These are phyloP conservation scores for Cystobasidiaceae sp. DNA, from an alignment of 1,284 basidiomycete species.

Conservation along the genomic window DNA sequence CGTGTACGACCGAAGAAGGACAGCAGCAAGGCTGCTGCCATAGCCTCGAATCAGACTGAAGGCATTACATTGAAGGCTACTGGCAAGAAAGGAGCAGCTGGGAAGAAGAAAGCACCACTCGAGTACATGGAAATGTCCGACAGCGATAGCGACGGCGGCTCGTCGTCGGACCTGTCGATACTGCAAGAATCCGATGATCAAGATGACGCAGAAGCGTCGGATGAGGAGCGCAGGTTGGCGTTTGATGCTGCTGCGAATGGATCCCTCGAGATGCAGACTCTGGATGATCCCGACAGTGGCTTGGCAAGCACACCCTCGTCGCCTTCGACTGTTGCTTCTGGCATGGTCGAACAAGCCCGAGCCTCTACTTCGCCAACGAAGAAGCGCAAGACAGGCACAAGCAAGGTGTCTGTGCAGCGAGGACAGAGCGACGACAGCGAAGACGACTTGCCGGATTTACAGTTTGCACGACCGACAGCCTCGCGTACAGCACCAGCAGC, in stretches of 20 bases:
- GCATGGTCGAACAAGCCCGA: too few species aligned
- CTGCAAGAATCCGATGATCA: not conserved
- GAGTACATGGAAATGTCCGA: not conserved
- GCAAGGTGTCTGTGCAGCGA: too few species aligned
- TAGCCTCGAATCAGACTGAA: not conserved
- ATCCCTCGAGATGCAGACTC: constrained; percentile 13
- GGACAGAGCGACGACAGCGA: too few species aligned
- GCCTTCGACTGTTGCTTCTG: too few species aligned
- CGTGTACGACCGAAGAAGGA: not conserved
- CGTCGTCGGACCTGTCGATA: not conserved
- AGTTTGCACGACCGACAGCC: too few species aligned
- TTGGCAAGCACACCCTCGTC: not conserved
- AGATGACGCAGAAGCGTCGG: constrained; percentile 8
- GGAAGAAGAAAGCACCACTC: not conserved
- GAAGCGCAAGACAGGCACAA: not conserved
- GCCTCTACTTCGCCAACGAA: not conserved
- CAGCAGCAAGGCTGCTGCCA: not conserved
- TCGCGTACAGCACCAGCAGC: too few species aligned
- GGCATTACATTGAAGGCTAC: not conserved
- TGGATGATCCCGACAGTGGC: not conserved
- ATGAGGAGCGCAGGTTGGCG: constrained; percentile 1
- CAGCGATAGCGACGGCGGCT: not conserved
- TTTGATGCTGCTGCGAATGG: constrained; percentile 19
- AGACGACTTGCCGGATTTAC: too few species aligned
- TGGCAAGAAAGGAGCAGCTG: not conserved